Percentiles rank a stretch among this genome's conserved stretches.
Evolutionary conservation across 2,329 filamentous ascomycete genomes (phyloP).

Genomic region (Rhynchosporium graminicola): DNA sequence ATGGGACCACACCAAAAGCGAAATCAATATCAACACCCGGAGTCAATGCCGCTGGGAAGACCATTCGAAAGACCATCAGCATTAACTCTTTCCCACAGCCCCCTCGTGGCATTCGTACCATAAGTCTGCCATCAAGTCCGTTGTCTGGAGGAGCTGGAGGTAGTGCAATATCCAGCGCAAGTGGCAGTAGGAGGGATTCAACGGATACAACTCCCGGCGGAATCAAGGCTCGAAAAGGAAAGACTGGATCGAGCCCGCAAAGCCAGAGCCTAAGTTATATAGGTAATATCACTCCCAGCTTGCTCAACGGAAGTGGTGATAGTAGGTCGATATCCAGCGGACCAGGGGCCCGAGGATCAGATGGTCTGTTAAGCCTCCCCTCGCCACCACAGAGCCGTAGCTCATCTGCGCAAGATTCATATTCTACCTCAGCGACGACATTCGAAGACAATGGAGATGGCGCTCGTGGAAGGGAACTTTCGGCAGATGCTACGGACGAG

Average conservation of each 20-base stretch:
- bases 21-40: constrained; percentile 55
- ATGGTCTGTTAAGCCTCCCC: constrained; percentile 73
- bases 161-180: constrained; percentile 21
- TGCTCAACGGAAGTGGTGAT: constrained; percentile 78
- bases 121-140: constrained; percentile 64
- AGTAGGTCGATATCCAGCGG: constrained; percentile 69
- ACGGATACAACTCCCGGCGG: constrained; percentile 30
- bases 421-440: constrained; percentile 85
- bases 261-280: constrained; percentile 42
- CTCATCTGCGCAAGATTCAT: constrained; percentile 90
- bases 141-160: constrained; percentile 49
- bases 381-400: constrained; percentile 87
- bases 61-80: constrained; percentile 83
- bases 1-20: constrained; percentile 56
- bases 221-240: constrained; percentile 35
- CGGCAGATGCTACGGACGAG: constrained; percentile 37
- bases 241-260: constrained; percentile 40
- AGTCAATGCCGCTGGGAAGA: constrained; percentile 63
- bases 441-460: constrained; percentile 76
- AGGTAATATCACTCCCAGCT: constrained; percentile 60
- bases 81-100: constrained; percentile 94
- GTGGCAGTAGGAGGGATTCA: constrained; percentile 30
- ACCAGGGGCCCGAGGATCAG: constrained; percentile 65
- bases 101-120: constrained; percentile 63
- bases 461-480: constrained; percentile 38